Base-by-base conservation (phyloP, 352 stramenopile species). In the Pythium grandisporangium region DNA sequence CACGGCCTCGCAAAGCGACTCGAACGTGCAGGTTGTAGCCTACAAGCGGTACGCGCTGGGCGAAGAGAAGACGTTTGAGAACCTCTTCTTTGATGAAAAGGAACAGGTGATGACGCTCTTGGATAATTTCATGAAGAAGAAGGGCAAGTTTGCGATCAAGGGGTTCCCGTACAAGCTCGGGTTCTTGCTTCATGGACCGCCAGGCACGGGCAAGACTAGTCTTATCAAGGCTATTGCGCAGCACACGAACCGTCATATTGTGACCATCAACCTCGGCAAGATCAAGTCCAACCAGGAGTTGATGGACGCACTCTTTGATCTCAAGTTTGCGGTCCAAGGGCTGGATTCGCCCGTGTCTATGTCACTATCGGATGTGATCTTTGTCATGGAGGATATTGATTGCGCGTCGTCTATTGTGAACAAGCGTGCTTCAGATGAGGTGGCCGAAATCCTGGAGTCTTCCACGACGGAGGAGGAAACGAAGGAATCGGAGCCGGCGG, bases 81-180 rank as follows among this genome's bases (percentile, higher is more conserved):
- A 61, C 20, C 48, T 94, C 4, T 94, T 94, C 61, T 92, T 94
- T 42, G 41, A 60, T 2, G 62, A 90, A 32, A 94, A 94, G 42
- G 21, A 48, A 6, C 39, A 48, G 10, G 48, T 93, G n/a, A 29
- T 91, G 14, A 30, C 52, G 20, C 47, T 87, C 8, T 55, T 93
- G 0, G 48, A 86, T 25, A 53, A 83, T 30, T 93, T 93, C 45
- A 37, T 48, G 30, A 49, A 35, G 48, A 73, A 61, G 52, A 55
- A 21, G 19, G 82, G 79, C n/a, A 88, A 87, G 56, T 95, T 88
- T 42, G 58, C 56, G 12, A 87, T 95, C 61, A 42, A 48, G n/a
- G 82, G 82, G 8, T 95, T 87, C 41, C 83, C 83, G 17, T 75
- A 93, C 57, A 94, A 93, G 56, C 70, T 68, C 45, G 80, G 55